Evolutionary conservation across 2,329 filamentous ascomycete genomes (phyloP).

Genomic region (Bipolaris cookei): DNA sequence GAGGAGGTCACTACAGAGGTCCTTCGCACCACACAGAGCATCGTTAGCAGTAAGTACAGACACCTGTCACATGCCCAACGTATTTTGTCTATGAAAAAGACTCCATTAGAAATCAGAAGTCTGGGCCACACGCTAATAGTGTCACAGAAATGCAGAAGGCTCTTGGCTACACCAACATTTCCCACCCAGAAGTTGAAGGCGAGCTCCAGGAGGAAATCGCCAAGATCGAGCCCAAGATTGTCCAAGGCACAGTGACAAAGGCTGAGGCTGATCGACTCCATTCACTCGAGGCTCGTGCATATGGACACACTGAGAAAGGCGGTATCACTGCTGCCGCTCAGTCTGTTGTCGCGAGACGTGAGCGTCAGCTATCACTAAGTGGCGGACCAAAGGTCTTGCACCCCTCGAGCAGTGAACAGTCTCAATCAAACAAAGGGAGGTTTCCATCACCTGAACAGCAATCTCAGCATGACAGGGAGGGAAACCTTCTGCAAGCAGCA

Average conservation of each 20-base stretch:
- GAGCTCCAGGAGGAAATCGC: conserved; percentile 40
- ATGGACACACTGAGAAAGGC: conserved; percentile 44
- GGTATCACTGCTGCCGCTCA: conserved; percentile 50
- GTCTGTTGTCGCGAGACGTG: conserved; percentile 46
- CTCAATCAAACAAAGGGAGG: conserved; percentile 20
- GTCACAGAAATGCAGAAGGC: conserved; percentile 40
- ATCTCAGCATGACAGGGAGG: conserved; percentile 38
- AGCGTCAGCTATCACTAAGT: conserved; percentile 28
- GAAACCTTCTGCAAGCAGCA: conserved; percentile 41
- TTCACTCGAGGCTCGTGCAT: conserved; percentile 50
- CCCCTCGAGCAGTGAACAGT: conserved; percentile 7
- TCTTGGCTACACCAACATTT: conserved; percentile 30
- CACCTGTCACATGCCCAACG: neutral
- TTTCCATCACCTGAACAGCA: conserved; percentile 32
- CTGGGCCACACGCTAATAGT: conserved; percentile 12
- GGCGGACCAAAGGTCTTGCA: conserved; percentile 10
- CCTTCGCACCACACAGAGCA: conserved; percentile 33
- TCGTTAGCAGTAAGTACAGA: conserved; percentile 38
- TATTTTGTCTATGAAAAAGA: neutral
- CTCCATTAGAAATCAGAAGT: neutral
- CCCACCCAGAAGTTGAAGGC: conserved; percentile 40
- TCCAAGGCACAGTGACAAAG: conserved; percentile 44
- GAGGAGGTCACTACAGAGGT: conserved; percentile 35
- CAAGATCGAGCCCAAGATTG: conserved; percentile 43
- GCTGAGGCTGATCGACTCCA: conserved; percentile 52